phyloP scores from a whole-genome alignment of 805 yeast genomes.

The Pichia occidentalis region DNA sequence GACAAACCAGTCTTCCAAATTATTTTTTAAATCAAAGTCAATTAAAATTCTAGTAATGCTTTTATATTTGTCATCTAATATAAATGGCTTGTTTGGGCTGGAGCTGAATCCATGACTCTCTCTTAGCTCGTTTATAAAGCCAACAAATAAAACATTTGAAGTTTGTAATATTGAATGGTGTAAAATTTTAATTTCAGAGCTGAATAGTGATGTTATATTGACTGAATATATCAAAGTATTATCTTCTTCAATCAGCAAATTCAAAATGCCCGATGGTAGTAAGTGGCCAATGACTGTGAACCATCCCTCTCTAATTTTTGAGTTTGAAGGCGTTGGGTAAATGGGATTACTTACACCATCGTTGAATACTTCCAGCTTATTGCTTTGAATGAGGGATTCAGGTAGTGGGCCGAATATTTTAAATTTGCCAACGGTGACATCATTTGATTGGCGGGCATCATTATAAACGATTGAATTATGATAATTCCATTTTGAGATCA shows the following conservation, averaged over 20 bases:
- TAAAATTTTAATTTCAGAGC: constrained; percentile 57
- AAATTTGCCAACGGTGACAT: constrained; percentile 55
- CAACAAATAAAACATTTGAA: constrained; percentile 53
- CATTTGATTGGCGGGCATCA: constrained; percentile 21
- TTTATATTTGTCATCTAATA: neutral
- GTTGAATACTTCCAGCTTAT: constrained; percentile 28
- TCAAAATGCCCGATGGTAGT: constrained; percentile 55
- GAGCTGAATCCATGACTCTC: constrained; percentile 29
- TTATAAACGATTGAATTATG: constrained; percentile 26
- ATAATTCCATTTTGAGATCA: constrained; percentile 44
- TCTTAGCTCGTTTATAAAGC: constrained; percentile 49
- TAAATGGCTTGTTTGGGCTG: neutral
- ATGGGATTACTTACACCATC: constrained; percentile 18
- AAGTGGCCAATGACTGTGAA: constrained; percentile 66
- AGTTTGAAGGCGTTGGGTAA: constrained; percentile 7
- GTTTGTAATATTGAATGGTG: constrained; percentile 58
- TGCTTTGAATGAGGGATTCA: constrained; percentile 25
- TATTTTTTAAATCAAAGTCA: constrained; percentile 60
- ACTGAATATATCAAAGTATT: constrained; percentile 55
- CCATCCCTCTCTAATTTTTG: constrained; percentile 49
- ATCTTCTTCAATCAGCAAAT: constrained; percentile 56
- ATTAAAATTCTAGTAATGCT: constrained; percentile 37
- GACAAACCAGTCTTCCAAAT: constrained; percentile 72
- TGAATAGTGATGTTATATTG: constrained; percentile 43
- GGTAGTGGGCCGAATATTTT: constrained; percentile 60